phyloP scores from a whole-genome alignment of 2,329 filamentous ascomycete species.

The Ophiostoma angusticollis region DNA sequence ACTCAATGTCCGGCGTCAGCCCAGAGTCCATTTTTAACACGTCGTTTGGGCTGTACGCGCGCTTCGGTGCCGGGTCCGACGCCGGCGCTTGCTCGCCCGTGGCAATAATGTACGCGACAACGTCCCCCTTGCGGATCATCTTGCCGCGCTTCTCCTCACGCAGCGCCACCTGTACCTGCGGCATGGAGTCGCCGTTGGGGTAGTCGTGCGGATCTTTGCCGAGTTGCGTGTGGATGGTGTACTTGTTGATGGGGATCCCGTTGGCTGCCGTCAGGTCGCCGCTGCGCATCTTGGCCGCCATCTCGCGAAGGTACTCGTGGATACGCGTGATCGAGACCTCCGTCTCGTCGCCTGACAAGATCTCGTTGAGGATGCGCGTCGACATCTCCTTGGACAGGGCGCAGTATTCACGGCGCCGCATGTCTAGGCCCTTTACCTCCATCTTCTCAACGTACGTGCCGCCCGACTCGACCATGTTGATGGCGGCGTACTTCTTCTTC shows the following conservation, averaged over 20 bases:
- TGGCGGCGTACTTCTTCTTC: slow-evolving; percentile 98
- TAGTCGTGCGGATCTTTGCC: slow-evolving; percentile 91
- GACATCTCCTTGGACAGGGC: slow-evolving; percentile 91
- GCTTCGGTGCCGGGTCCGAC: slow-evolving; percentile 66
- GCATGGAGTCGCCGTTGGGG: slow-evolving; percentile 89
- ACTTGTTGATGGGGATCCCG: slow-evolving; percentile 58
- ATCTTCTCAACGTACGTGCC: slow-evolving; percentile 89
- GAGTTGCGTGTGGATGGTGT: slow-evolving; percentile 95
- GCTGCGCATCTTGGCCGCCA: slow-evolving; percentile 77
- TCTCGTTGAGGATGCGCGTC: slow-evolving; percentile 77
- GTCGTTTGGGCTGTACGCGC: slow-evolving; percentile 78
- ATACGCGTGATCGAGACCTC: slow-evolving; percentile 81
- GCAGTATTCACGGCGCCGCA: slow-evolving; percentile 96
- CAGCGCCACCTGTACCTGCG: slow-evolving; percentile 88
- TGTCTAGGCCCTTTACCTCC: slow-evolving; percentile 96
- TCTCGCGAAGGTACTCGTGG: slow-evolving; percentile 81
- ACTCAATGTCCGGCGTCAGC: slow-evolving; percentile 84
- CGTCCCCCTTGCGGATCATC: slow-evolving; percentile 80
- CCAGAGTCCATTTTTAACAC: slow-evolving; percentile 63
- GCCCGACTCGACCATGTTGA: slow-evolving; percentile 81
- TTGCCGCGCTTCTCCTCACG: slow-evolving; percentile 80
- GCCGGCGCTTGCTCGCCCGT: slow-evolving; percentile 29
- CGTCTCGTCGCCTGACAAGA: slow-evolving; percentile 84
- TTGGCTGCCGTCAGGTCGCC: slow-evolving; percentile 36
- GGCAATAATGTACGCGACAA: slow-evolving; percentile 92